Conservation (phyloP, 805 yeast genomes). For the Lachancea thermotolerans region DNA sequence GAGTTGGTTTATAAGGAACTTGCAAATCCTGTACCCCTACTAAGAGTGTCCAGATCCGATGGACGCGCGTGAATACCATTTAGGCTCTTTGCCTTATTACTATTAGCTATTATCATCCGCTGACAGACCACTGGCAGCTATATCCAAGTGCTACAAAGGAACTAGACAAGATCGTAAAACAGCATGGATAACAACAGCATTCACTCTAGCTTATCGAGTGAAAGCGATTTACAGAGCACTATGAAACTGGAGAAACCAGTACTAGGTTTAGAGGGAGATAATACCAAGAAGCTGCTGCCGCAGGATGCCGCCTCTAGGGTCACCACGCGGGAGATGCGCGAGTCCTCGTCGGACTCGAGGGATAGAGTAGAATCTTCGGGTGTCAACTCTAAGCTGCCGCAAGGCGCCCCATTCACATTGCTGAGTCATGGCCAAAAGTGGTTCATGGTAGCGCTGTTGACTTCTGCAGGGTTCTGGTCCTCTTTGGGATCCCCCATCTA, state of each 20-base stretch:
- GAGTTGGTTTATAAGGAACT: background rate
- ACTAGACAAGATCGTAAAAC: background rate
- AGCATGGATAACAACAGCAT: background rate
- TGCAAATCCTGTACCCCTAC: background rate
- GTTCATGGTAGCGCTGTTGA: conserved; percentile 27
- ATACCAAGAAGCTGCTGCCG: background rate
- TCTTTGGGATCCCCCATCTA: conserved; percentile 72
- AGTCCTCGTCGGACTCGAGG: background rate
- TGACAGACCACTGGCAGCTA: too few species aligned
- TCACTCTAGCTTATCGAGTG: background rate
- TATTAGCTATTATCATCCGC: too few species aligned
- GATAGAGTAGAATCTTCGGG: background rate
- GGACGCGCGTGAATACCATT: too few species aligned
- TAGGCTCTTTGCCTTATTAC: too few species aligned
- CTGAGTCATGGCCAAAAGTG: conserved; percentile 24
- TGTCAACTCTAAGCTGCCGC: background rate
- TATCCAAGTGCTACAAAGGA: background rate
- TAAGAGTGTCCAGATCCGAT: background rate
- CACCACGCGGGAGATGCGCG: background rate
- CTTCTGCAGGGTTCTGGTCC: conserved; percentile 51
- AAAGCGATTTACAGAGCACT: background rate
- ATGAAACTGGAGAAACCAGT: background rate
- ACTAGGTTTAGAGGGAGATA: background rate
- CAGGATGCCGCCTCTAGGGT: background rate
- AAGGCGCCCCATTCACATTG: conserved; percentile 20